phyloP scores from a whole-genome alignment of 768 basidiomycete genomes.

The Boletus reticulatus region DNA sequence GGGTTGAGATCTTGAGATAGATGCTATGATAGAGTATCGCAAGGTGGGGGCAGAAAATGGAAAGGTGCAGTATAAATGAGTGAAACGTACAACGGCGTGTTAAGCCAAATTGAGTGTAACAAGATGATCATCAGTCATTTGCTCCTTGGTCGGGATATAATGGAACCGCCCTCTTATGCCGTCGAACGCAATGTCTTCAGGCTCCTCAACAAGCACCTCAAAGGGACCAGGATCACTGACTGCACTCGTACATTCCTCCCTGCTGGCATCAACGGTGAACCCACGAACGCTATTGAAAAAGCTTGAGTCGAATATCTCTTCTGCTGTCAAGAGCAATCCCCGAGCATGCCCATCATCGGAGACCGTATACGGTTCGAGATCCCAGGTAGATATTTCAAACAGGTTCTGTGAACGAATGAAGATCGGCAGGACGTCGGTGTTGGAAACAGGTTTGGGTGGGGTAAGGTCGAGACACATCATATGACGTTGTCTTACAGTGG shows the following conservation, averaged over 20 bases:
- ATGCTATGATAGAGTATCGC: too few relatives aligned
- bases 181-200: too few relatives aligned
- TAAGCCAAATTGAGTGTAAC: too few relatives aligned
- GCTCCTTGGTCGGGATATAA: too few relatives aligned
- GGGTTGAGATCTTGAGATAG: too few relatives aligned
- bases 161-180: too few relatives aligned
- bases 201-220: too few relatives aligned
- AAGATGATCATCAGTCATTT: too few relatives aligned
- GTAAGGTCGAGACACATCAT: neutral
- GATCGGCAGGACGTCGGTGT: neutral
- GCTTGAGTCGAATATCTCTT: fast-evolving
- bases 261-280: neutral
- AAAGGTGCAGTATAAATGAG: too few relatives aligned
- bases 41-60: too few relatives aligned
- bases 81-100: too few relatives aligned
- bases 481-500: neutral
- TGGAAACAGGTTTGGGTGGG: neutral
- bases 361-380: neutral
- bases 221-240: neutral
- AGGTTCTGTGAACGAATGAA: neutral
- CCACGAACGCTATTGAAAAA: neutral
- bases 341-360: neutral
- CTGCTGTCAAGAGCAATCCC: neutral
- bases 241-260: neutral
- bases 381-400: neutral